Conservation (phyloP, 2,329 filamentous ascomycete genomes). For the Aspergillus fumigatiaffinis region DNA sequence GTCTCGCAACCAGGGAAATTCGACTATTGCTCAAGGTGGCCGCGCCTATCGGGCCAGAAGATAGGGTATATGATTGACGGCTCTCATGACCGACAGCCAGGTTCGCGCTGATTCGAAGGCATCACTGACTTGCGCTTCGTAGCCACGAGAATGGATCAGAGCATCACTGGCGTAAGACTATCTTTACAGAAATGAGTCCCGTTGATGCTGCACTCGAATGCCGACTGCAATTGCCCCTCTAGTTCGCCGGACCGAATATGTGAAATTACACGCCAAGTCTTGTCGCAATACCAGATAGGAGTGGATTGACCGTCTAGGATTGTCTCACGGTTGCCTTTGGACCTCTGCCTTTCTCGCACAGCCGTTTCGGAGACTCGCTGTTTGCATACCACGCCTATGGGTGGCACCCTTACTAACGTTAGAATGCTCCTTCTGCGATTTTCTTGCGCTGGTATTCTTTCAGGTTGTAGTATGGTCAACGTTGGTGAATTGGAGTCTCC, state of each 20-base stretch:
- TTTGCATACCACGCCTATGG: neutral
- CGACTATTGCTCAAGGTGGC: conserved; percentile 49
- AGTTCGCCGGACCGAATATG: neutral
- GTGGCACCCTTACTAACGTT: neutral
- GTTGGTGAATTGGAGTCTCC: neutral
- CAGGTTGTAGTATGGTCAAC: neutral
- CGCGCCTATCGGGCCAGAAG: conserved; percentile 26
- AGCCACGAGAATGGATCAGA: neutral
- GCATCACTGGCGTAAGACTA: neutral
- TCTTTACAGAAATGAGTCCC: neutral
- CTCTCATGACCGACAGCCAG: neutral
- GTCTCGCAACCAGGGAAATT: conserved; percentile 65
- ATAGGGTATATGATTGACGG: conserved; percentile 15
- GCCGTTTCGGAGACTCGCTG: neutral
- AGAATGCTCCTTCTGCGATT: neutral
- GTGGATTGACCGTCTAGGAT: neutral
- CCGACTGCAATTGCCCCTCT: neutral
- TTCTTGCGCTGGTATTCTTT: neutral
- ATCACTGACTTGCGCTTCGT: neutral
- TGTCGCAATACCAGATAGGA: neutral
- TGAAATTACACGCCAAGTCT: neutral
- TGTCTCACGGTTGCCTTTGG: neutral
- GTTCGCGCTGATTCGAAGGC: neutral
- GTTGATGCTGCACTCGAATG: neutral
- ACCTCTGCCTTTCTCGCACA: neutral